Evolutionary conservation across 371 early-diverging fungal genomes (phyloP), one percentile per base, ranked within the genome.

Genomic region (Catenaria anguillulae): DNA sequence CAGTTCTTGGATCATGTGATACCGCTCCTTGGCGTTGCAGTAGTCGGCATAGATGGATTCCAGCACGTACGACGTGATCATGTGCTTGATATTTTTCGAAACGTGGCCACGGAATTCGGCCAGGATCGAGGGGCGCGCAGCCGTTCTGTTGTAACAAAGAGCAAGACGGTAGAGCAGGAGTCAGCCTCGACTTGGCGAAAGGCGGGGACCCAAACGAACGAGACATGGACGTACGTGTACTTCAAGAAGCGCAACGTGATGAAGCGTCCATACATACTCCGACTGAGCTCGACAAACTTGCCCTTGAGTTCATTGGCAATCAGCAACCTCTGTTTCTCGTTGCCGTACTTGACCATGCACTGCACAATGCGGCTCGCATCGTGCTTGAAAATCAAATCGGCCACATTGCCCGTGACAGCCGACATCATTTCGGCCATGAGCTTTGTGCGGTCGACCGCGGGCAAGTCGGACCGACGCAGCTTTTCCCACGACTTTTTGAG

Each of bases 331-430:
- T 96, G 92, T 36, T 78, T 76, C 46, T 73, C 75, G 64, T 75
- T 85, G 24, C 93, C 97, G 72, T 89, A 78, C 73, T 96, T 95
- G 26, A 96, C 70, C 66, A 86, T 85, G 26, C 90, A 85, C 71
- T 96, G 95, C 60, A 96, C 80, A 34, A 95, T 83, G 67, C 97
- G 85, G n/a, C 86, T 85, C 66, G 91, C 86, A 68, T 96, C 97
- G 78, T 92, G 94, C 73, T 93, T 92, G 77, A 93, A 92, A 70
- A 89, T 85, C 48, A 93, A 71, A 61, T 91, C 93, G 67, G 84
- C 80, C 58, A 92, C 84, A 65, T 83, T 82, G 63, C 94, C 95
- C 23, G 76, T 76, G 63, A 93, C 80, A 43, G 89, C 66, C 12
- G 58, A 73, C 89, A 95, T 88, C 71, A 93, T 83, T 60, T 85